Evolutionary conservation across 2,329 filamentous ascomycete genomes (phyloP), one percentile per base, ranked within the genome.

Genomic region (Camillea tinctor): DNA sequence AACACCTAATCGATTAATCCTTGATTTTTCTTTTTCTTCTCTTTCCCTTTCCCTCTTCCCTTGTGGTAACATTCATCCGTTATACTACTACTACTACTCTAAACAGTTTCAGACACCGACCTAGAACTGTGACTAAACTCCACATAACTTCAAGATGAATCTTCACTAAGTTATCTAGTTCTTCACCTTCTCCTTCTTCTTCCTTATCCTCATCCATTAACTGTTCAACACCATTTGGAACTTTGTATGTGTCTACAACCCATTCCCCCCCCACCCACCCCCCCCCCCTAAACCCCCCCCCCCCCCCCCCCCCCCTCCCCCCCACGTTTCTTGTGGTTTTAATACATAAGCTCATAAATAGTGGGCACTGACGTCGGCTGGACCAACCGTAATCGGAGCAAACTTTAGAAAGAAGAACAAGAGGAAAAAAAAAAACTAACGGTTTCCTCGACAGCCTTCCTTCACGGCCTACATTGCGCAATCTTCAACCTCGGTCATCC

Each of bases 351-450:
- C 62, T 44, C 36, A n/a, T 11, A n/a, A 44, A 44, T 11, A 9
- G 36, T 44, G 36, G 36, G n/a, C 13, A 44, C 36, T 44, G 36
- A 44, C 36, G n/a, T n/a, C 50, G 57, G 58, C 58, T 64, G 26
- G 50, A 58, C 55, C 23, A 55, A 60, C 60, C 60, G 60, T 54
- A 60, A 66, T 64, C 62, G 62, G 64, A 66, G 59, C 60, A 60
- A 57, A 54, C 56, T 50, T 54, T 30, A 30, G n/a, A 30, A 7
- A 52, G 57, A 58, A 44, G 36, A 44, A 44, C 17, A 44, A 44
- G n/a, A n/a, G n/a, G n/a, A n/a, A 44, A 44, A 44, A 44, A 30
- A 44, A 44, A 6, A 9, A 44, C 36, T 44, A 1, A 57, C 40
- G 21, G 26, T n/a, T 11, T 50, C 51, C 52, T 59, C 48, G 50